phyloP scores from a whole-genome alignment of 495 filamentous ascomycete species.

The Xylaria bambusicola region DNA sequence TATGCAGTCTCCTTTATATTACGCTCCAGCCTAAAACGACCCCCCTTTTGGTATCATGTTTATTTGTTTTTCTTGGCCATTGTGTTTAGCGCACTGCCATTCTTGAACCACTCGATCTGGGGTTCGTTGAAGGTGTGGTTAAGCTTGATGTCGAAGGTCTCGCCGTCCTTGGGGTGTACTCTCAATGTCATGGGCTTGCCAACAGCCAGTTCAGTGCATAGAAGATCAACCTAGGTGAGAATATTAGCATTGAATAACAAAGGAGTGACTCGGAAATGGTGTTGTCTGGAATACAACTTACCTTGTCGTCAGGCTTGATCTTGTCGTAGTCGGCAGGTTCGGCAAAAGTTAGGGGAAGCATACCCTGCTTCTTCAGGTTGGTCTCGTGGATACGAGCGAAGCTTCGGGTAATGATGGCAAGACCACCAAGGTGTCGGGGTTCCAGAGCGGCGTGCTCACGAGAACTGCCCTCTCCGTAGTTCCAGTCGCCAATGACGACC shows the following conservation, averaged over 20 bases:
- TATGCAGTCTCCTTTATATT: slow-evolving; percentile 28
- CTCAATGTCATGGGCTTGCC: slow-evolving; percentile 91
- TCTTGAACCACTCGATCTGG: slow-evolving; percentile 98
- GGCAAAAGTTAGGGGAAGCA: slow-evolving; percentile 94
- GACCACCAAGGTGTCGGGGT: slow-evolving; percentile 93
- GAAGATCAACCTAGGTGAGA: slow-evolving; percentile 63
- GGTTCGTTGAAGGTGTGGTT: slow-evolving; percentile 95
- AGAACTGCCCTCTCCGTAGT: slow-evolving; percentile 97
- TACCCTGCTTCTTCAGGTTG: slow-evolving; percentile 99
- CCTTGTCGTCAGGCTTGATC: slow-evolving; percentile 88
- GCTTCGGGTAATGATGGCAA: slow-evolving; percentile 93
- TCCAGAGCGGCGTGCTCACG: slow-evolving; percentile 98
- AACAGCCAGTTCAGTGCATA: slow-evolving; percentile 88
- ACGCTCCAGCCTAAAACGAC: slow-evolving; percentile 9
- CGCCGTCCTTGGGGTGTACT: slow-evolving; percentile 85
- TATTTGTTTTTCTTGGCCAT: slow-evolving; percentile 73
- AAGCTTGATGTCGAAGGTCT: slow-evolving; percentile 78
- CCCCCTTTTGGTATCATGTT: slow-evolving; percentile 7
- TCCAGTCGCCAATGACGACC: slow-evolving; percentile 99
- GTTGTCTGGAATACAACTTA: slow-evolving; percentile 36
- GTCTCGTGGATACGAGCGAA: slow-evolving; percentile 99
- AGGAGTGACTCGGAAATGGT: not conserved
- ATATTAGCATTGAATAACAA: slow-evolving; percentile 4
- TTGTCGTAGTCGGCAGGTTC: slow-evolving; percentile 97
- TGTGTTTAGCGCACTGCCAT: slow-evolving; percentile 94